phyloP scores from a whole-genome alignment of 495 filamentous ascomycete species.

The Penicillium desertorum region DNA sequence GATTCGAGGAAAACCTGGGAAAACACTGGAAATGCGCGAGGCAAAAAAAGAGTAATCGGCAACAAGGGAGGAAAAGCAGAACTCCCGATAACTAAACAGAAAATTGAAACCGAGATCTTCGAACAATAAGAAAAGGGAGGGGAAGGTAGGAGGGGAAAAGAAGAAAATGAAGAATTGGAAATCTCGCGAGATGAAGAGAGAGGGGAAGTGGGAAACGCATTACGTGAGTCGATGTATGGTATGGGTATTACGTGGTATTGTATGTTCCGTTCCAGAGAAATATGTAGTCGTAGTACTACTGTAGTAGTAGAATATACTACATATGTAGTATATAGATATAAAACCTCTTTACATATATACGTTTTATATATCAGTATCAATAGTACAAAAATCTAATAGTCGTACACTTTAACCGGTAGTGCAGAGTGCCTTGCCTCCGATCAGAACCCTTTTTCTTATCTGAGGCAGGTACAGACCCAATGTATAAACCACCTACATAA shows the following conservation, averaged over 20 bases:
- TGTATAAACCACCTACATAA: not conserved
- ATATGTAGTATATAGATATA: not conserved
- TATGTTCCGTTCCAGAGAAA: slow-evolving; percentile 9
- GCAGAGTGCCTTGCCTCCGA: slow-evolving; percentile 5
- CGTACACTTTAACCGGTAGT: not conserved
- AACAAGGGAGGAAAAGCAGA: slow-evolving; percentile 26
- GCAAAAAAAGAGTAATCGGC: slow-evolving; percentile 25
- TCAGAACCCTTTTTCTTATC: not conserved
- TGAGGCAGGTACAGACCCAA: not conserved
- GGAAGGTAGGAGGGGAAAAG: slow-evolving; percentile 35
- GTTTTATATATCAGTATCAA: not conserved
- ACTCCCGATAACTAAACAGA: slow-evolving; percentile 33
- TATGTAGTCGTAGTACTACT: not conserved
- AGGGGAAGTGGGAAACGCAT: slow-evolving; percentile 40
- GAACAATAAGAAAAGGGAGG: slow-evolving; percentile 39
- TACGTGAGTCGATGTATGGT: slow-evolving; percentile 12
- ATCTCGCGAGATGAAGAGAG: slow-evolving; percentile 27
- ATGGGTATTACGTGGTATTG: slow-evolving; percentile 17
- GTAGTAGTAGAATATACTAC: not conserved
- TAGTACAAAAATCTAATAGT: slow-evolving; percentile 5
- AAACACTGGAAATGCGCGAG: slow-evolving; percentile 34
- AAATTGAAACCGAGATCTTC: slow-evolving; percentile 34
- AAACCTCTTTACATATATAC: not conserved
- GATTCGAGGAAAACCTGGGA: slow-evolving; percentile 20
- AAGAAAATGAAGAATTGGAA: slow-evolving; percentile 49